Conservation (phyloP, 1,284 basidiomycete species). For the Heliocybe sulcata region DNA sequence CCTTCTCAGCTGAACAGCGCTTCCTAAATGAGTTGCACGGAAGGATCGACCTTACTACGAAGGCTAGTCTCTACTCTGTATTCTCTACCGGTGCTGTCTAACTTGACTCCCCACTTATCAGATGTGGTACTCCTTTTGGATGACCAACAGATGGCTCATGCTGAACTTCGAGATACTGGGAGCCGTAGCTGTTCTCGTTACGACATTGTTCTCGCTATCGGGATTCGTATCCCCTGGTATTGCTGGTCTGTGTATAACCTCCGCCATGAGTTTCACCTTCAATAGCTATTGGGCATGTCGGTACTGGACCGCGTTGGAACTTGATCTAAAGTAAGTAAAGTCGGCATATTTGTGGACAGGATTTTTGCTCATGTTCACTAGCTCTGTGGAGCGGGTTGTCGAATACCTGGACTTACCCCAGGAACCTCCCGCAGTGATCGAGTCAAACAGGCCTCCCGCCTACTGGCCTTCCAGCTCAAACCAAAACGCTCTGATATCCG, state of each 20-base stretch:
- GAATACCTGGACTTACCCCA: conserved; percentile 88
- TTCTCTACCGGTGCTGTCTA: no score
- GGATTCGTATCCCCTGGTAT: conserved; percentile 65
- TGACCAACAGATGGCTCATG: conserved; percentile 46
- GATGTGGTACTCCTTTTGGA: conserved; percentile 13
- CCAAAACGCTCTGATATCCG: conserved; percentile 37
- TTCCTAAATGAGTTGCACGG: conserved; percentile 70
- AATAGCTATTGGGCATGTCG: conserved; percentile 68
- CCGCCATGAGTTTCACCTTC: conserved; percentile 55
- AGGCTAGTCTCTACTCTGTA: conserved; percentile 28
- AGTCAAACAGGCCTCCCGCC: conserved; percentile 63
- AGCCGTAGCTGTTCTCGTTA: conserved; percentile 53
- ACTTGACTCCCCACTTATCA: conserved; percentile 1
- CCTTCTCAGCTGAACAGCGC: conserved; percentile 77
- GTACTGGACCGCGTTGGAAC: conserved; percentile 49
- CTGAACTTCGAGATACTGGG: conserved; percentile 76
- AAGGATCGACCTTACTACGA: conserved; percentile 60
- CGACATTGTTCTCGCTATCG: conserved; percentile 70
- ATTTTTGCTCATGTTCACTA: conserved; percentile 17
- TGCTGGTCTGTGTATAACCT: conserved; percentile 83
- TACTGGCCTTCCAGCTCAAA: conserved; percentile 76
- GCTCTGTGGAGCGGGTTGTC: conserved; percentile 80
- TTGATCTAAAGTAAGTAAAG: conserved; percentile 55
- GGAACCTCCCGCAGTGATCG: conserved; percentile 71
- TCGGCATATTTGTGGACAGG: not conserved